Base-by-base conservation (phyloP, 140 eudicot species). In the Stevia rebaudiana region DNA sequence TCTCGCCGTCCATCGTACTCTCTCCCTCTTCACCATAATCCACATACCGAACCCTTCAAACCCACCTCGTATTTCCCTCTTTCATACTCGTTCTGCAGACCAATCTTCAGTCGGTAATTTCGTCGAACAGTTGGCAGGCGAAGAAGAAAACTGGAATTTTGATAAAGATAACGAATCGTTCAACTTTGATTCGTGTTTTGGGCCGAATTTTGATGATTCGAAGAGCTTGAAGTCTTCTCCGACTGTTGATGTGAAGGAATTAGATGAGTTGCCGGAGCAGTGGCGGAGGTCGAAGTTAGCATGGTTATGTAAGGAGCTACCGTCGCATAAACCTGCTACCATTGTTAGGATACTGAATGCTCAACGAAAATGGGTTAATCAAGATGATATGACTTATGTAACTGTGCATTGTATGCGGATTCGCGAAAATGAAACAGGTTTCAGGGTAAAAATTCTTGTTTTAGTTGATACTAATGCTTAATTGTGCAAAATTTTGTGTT, bases 301-400 rank as follows among this genome's bases (percentile, higher is more conserved):
- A 15, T 92, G 98, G 98, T 52, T 92, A 47, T 92, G 98, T 76
- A 92, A 92, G 67, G 96, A 81, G 74, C 78, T 92, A 9, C 95
- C 96, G 0, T 74, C 85, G 12, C 96, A 92, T 65, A 92, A 86
- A 67, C 69, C 82, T 0, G 69, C 81, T 11, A 76, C 85, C 5
- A 60, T 83, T 30, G 56, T 69, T 43, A 82, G 95, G 11, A 72
- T 92, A 49, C 77, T 92, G 31, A 83, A 83, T 72, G 94, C 90
- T 30, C 96, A 83, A 46, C 63, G 86, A 11, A 92, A 92, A 56
- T 92, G 96, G 98, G 78, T 85, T 65, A 75, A 65, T 56, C 98
- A 92, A 71, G 84, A 81, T 0, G 98, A 92, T 76, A 83, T 82
- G 61, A 83, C 95, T 46, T 92, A 79, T 78, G 40, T 92, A 43